A percentile compares a stretch with the other conserved stretches of the same genome.
Evolutionary conservation across 1,284 basidiomycete genomes (phyloP).

Genomic region (Phylloporus sp.): DNA sequence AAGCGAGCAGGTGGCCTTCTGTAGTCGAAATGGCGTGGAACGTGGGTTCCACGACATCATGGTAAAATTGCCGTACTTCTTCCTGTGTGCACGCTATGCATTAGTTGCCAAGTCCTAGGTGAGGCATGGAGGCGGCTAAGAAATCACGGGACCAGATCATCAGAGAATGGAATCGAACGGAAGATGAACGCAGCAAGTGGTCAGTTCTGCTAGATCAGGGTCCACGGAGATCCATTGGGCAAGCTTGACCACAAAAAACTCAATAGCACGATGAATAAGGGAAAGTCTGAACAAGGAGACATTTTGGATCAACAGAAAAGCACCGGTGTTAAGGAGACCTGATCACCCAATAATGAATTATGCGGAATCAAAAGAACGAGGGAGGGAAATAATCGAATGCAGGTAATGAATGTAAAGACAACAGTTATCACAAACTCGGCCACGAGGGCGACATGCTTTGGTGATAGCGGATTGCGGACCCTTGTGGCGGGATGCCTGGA

Average conservation of each 20-base stretch:
- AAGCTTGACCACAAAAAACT: slow-evolving; percentile 13
- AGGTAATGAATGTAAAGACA: slow-evolving; percentile 17
- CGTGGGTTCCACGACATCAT: slow-evolving; percentile 48
- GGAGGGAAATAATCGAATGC: slow-evolving; percentile 10
- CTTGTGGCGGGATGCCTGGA: slow-evolving; percentile 20
- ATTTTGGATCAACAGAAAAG: slow-evolving; percentile 11
- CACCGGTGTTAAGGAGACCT: slow-evolving; percentile 5
- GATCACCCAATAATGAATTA: slow-evolving; percentile 12
- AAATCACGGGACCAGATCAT: slow-evolving; percentile 13
- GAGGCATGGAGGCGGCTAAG: slow-evolving; percentile 16
- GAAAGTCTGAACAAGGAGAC: slow-evolving; percentile 8
- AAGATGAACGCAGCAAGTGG: slow-evolving; percentile 15
- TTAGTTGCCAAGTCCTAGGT: slow-evolving; percentile 24
- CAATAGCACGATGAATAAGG: slow-evolving; percentile 10
- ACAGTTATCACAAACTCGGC: slow-evolving; percentile 15
- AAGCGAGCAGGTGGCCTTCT: background rate
- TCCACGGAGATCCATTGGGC: slow-evolving; percentile 17
- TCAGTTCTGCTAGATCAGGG: slow-evolving; percentile 26
- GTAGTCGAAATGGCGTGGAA: slow-evolving; percentile 40
- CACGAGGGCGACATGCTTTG: slow-evolving; percentile 32
- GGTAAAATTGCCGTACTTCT: slow-evolving; percentile 59
- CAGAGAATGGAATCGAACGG: slow-evolving; percentile 19
- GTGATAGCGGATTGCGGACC: slow-evolving; percentile 23
- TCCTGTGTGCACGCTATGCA: slow-evolving; percentile 43
- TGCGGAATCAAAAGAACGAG: slow-evolving; percentile 18